Evolutionary conservation across 805 yeast genomes (phyloP).

Genomic region (Saccharomycopsis fodiens): DNA sequence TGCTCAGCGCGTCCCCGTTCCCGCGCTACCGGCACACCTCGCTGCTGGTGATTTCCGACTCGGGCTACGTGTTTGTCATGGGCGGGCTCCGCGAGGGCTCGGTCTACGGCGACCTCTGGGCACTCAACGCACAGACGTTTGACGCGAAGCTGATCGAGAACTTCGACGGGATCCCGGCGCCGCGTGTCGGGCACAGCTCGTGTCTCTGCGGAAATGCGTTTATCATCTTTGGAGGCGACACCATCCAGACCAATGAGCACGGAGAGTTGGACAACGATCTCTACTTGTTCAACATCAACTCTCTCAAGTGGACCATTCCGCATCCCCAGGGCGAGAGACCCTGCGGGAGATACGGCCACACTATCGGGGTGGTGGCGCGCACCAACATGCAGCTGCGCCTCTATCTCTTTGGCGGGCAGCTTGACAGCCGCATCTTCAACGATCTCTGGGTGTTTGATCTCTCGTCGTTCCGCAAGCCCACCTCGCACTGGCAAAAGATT

Average conservation of each 20-base stretch:
- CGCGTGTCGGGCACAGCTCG: constrained; percentile 93
- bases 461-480: constrained; percentile 74
- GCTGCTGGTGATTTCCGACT: constrained; percentile 66
- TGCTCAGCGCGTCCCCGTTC: constrained; percentile 70
- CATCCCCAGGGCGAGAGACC: constrained; percentile 72
- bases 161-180: constrained; percentile 79
- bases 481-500: constrained; percentile 76
- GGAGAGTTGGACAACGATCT: constrained; percentile 84
- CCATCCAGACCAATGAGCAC: constrained; percentile 63
- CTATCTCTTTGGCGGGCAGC: constrained; percentile 91
- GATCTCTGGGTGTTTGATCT: constrained; percentile 84
- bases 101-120: constrained; percentile 95
- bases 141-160: constrained; percentile 54
- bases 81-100: constrained; percentile 93
- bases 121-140: constrained; percentile 30
- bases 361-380: constrained; percentile 67
- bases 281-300: constrained; percentile 75
- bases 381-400: constrained; percentile 51
- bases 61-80: constrained; percentile 78
- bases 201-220: constrained; percentile 91
- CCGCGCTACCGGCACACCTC: constrained; percentile 94
- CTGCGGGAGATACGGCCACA: constrained; percentile 90
- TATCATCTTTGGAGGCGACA: constrained; percentile 94
- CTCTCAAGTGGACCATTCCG: constrained; percentile 74
- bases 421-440: constrained; percentile 72